Base-by-base conservation (phyloP, 768 basidiomycete species). In the Astraeus odoratus region DNA sequence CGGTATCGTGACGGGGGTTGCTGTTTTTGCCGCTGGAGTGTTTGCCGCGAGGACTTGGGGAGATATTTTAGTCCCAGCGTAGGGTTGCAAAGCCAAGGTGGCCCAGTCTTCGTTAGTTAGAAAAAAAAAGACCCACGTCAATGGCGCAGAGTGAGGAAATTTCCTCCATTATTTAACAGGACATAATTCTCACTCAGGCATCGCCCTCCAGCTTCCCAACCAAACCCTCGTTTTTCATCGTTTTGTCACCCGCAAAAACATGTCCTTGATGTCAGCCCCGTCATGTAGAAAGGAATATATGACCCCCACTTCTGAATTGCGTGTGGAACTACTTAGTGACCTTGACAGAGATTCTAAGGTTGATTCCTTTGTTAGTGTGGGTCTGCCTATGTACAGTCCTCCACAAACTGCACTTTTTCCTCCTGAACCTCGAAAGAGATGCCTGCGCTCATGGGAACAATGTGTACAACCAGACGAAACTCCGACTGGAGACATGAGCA, bases 11-110 rank as follows among this genome's bases (percentile, higher is more conserved):
- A 77, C 80, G 7, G 82, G 82, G 16, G 66, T 82, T 6, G 69
- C 73, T 5, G 65, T 88, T 49, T 91, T 90, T 54, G 65, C 78
- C 20, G 83, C 77, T 23, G 85, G 86, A 3, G 80, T 91, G 46
- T 62, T 80, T 35, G 78, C 70, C 12, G 78, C 82, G 13, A 79
- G 86, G 61, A 77, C 77, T 33, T 95, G 84, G 76, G 89, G 89
- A 9, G 85, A 83, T 33, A 59, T 85, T 34, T 75, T 90, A 68
- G 75, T 90, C 6, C 84, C 84, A 35, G 78, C 76, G 22, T 85
- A 61, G 67, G 43, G 23, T 46, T 13, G 19, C 20, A 25, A 19
- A 26, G 16, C 15, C 8, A 13, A 8, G 22, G 34, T 8, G 33
- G 22, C 15, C 24, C 18, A 23, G 43, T 5, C 20, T 18, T 8